phyloP scores from a whole-genome alignment of 73 alveolate genomes.

The Blepharisma stoltei region DNA sequence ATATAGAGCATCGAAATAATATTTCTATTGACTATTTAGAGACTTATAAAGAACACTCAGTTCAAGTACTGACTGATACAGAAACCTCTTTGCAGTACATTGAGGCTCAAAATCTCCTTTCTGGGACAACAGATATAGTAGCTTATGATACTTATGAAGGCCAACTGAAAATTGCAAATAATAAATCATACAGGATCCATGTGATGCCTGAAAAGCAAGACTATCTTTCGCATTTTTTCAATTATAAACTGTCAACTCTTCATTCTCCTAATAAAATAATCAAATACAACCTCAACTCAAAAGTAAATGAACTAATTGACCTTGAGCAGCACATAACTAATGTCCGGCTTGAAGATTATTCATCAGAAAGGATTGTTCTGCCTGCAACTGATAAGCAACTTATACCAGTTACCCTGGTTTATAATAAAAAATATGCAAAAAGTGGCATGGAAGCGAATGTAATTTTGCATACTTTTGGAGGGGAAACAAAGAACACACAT shows the following conservation, averaged over 20 bases:
- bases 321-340: background rate
- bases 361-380: constrained; percentile 26
- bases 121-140: background rate
- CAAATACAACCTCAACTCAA: background rate
- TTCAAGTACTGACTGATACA: background rate
- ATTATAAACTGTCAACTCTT: constrained; percentile 18
- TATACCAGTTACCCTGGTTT: constrained; percentile 25
- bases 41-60: background rate
- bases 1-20: constrained; percentile 12
- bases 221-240: background rate
- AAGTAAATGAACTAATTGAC: background rate
- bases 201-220: background rate
- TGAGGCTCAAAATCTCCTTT: background rate
- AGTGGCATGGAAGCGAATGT: background rate
- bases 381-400: constrained; percentile 18
- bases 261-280: constrained; percentile 21
- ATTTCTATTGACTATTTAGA: constrained; percentile 24
- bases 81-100: constrained; percentile 22
- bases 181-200: background rate
- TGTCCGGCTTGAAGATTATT: constrained; percentile 9
- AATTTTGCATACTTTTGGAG: background rate
- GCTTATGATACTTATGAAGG: constrained; percentile 19
- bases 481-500: background rate
- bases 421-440: constrained; percentile 17
- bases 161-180: constrained; percentile 15